Percentiles rank a stretch among this genome's conserved stretches.
These are phyloP conservation scores for Penicillium olsonii DNA, from an alignment of 2,329 filamentous ascomycete genomes.

Conservation along the genomic window DNA sequence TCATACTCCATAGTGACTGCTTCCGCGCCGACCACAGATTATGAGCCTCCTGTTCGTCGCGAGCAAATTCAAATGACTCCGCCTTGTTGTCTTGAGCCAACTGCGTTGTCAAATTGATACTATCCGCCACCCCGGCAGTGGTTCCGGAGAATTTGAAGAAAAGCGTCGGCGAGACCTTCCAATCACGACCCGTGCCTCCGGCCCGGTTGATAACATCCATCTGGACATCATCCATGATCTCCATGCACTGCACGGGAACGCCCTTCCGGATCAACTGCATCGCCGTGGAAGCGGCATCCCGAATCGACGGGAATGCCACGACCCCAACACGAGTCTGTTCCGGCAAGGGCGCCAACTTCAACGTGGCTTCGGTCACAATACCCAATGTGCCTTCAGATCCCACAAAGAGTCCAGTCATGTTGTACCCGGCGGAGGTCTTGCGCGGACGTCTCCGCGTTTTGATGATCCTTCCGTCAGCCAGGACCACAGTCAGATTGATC, in stretches of 20 bases:
- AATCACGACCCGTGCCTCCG: slow-evolving; percentile 57
- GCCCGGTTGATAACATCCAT: slow-evolving; percentile 69
- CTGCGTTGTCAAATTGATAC: slow-evolving; percentile 67
- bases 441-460: slow-evolving; percentile 62
- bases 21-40: slow-evolving; percentile 63
- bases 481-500: slow-evolving; percentile 68
- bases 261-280: slow-evolving; percentile 65
- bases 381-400: slow-evolving; percentile 72
- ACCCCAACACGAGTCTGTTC: slow-evolving; percentile 66
- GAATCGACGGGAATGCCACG: slow-evolving; percentile 60
- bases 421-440: slow-evolving; percentile 72
- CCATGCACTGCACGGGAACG: slow-evolving; percentile 67
- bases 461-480: slow-evolving; percentile 68
- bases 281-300: slow-evolving; percentile 64
- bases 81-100: slow-evolving; percentile 65
- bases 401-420: slow-evolving; percentile 68
- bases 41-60: slow-evolving; percentile 55
- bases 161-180: slow-evolving; percentile 43
- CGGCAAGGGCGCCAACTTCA: slow-evolving; percentile 67
- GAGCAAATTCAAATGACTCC: slow-evolving; percentile 58
- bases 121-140: slow-evolving; percentile 73
- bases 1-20: slow-evolving; percentile 63
- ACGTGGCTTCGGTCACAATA: slow-evolving; percentile 68
- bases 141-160: slow-evolving; percentile 70
- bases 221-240: slow-evolving; percentile 62